These are phyloP conservation scores for Stereocaulon alpinum DNA, from an alignment of 495 filamentous ascomycete species.

Conservation along the genomic window DNA sequence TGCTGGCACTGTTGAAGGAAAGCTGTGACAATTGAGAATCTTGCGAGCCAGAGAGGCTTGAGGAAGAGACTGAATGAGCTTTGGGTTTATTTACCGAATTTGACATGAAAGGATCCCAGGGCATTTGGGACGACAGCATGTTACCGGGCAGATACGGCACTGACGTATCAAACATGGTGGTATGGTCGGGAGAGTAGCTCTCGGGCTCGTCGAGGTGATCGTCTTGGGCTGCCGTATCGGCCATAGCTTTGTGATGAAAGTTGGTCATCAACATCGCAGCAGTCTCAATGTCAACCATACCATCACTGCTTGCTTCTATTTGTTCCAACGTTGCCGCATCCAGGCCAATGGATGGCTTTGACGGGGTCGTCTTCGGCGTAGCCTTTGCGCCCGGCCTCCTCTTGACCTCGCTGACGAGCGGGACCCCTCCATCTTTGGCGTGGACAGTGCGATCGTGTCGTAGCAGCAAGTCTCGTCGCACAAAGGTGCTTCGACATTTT, in stretches of 20 bases:
- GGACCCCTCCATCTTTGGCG: slow-evolving; percentile 94
- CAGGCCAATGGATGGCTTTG: slow-evolving; percentile 73
- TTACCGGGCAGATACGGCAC: slow-evolving; percentile 65
- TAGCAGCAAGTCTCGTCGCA: slow-evolving; percentile 88
- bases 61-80: slow-evolving; percentile 56
- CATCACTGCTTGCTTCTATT: slow-evolving; percentile 87
- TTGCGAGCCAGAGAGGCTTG: slow-evolving; percentile 52
- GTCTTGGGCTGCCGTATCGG: slow-evolving; percentile 62
- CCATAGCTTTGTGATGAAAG: slow-evolving; percentile 92
- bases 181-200: slow-evolving; percentile 59
- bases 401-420: slow-evolving; percentile 89
- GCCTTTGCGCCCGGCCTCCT: slow-evolving; percentile 66
- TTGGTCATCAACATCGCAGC: slow-evolving; percentile 98
- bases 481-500: slow-evolving; percentile 97
- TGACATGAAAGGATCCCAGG: slow-evolving; percentile 77
- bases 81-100: slow-evolving; percentile 53
- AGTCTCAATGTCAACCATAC: slow-evolving; percentile 93
- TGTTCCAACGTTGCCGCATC: slow-evolving; percentile 88
- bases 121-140: slow-evolving; percentile 74
- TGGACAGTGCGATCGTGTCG: slow-evolving; percentile 98
- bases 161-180: slow-evolving; percentile 57
- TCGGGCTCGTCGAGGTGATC: slow-evolving; percentile 62
- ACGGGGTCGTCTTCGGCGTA: slow-evolving; percentile 53
- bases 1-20: slow-evolving; percentile 44
- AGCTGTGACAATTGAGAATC: slow-evolving; percentile 50